phyloP scores from a whole-genome alignment of 345 rosid genomes.

The Salix brachista region DNA sequence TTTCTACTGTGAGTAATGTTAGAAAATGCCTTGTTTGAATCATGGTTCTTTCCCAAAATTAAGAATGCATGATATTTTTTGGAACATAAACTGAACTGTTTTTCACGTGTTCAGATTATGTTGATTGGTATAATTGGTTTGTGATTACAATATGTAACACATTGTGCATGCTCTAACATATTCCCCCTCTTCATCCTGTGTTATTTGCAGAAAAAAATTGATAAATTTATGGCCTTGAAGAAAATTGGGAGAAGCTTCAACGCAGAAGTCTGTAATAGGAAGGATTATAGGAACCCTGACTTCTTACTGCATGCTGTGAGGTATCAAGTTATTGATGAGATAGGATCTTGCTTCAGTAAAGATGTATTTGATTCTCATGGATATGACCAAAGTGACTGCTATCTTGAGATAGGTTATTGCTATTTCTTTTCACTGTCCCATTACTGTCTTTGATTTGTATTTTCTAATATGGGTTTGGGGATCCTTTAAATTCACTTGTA shows the following conservation, averaged over 20 bases:
- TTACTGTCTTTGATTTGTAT: background rate
- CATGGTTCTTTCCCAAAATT: background rate
- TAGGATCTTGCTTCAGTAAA: slow-evolving; percentile 87
- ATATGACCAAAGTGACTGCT: slow-evolving; percentile 78
- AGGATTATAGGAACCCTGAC: slow-evolving; percentile 93
- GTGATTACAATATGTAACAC: background rate
- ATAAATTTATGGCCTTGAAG: slow-evolving; percentile 74
- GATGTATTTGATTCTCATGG: slow-evolving; percentile 94
- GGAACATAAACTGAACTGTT: background rate
- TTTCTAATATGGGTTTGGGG: background rate
- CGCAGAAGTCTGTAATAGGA: slow-evolving; percentile 88
- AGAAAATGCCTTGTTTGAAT: background rate
- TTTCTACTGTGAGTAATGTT: background rate
- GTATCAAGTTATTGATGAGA: slow-evolving; percentile 89
- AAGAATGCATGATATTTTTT: background rate
- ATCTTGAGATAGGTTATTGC: slow-evolving; percentile 65
- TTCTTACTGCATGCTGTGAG: slow-evolving; percentile 88
- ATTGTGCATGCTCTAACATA: background rate
- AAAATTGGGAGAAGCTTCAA: slow-evolving; percentile 90
- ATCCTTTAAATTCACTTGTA: background rate
- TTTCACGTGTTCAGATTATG: slow-evolving; percentile 3
- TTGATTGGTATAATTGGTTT: background rate
- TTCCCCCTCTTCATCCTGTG: slow-evolving; percentile 12
- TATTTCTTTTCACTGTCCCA: background rate
- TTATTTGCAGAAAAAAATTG: slow-evolving; percentile 59